Evolutionary conservation across 2,329 filamentous ascomycete genomes (phyloP), one percentile per base, ranked within the genome.

Genomic region (Colletotrichum sidae): DNA sequence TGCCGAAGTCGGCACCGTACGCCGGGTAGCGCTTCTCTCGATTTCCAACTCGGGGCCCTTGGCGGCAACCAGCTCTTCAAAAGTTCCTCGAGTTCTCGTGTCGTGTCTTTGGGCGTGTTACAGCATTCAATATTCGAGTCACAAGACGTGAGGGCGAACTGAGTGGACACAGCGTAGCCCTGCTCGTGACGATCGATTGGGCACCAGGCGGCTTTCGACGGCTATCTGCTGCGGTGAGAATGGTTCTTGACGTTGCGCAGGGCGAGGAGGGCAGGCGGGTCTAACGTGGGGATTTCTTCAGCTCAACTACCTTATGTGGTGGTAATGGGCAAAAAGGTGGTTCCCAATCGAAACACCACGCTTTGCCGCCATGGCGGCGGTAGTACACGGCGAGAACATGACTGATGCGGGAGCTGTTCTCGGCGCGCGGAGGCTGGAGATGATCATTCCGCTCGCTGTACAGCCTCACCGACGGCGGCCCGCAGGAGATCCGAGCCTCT

Each of bases 51-150:
- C 51, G 57, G 46, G 55, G 17, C 51, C 39, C 34, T 37, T 17
- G 34, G 10, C 38, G 8, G 55, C 37, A 47, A 10, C 2, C 33
- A n/a, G 39, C n/a, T 15, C 17, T 25, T 52, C n/a, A 53, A n/a
- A 53, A 33, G 39, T 33, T n/a, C 56, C 39, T 44, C 33, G 38
- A 47, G 25, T 37, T n/a, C 37, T 39, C 6, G 35, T 38, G 45
- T 41, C 46, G 54, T 59, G 58, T 57, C 51, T 66, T n/a, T 34
- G 11, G 4, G 57, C 52, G 0, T 45, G 63, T 66, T 63, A 62
- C 63, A 66, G 53, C 63, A 66, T 52, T 56, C 63, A 42, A 66
- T 66, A 66, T 58, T 57, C 35, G 37, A 47, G 44, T 57, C 47
- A 62, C 53, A 63, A 35, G 52, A 52, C 46, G 52, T 25, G 42